Percentiles rank a stretch among this genome's conserved stretches.
phyloP scores from a whole-genome alignment of 805 yeast species.

The Candida chilensis region DNA sequence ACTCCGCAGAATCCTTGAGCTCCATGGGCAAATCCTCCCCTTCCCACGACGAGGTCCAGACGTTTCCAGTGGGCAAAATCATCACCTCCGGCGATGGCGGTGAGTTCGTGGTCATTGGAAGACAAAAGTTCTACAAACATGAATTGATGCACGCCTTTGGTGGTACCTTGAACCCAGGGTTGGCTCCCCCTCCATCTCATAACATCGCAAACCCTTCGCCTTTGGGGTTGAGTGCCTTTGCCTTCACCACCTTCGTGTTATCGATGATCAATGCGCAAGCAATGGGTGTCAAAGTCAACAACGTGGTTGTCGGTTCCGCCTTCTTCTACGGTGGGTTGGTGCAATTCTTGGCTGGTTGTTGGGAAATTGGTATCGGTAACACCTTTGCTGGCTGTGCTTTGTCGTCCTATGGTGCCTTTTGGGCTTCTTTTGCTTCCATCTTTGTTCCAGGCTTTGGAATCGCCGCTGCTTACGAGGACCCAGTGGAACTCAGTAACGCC shows the following conservation, averaged over 20 bases:
- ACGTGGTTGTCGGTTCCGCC: conserved; percentile 57
- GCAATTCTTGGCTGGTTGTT: conserved; percentile 65
- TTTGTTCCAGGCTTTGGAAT: conserved; percentile 20
- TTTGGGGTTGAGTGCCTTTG: conserved; percentile 64
- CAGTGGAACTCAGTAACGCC: conserved; percentile 13
- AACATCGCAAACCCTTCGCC: conserved; percentile 67
- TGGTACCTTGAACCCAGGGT: conserved; percentile 23
- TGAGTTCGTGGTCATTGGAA: conserved; percentile 22
- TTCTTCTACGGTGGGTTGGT: conserved; percentile 68
- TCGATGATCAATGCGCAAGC: conserved; percentile 57
- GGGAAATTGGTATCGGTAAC: conserved; percentile 69
- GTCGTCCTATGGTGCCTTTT: conserved; percentile 34
- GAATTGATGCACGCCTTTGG: conserved; percentile 29
- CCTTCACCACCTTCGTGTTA: conserved; percentile 57
- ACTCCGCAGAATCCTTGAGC: no score
- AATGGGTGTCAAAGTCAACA: conserved; percentile 54
- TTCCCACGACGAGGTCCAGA: not conserved
- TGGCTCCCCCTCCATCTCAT: conserved; percentile 18
- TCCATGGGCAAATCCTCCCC: no score
- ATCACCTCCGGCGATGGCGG: conserved; percentile 17
- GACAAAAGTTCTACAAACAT: conserved; percentile 16
- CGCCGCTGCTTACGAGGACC: conserved; percentile 11
- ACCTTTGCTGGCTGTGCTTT: conserved; percentile 67
- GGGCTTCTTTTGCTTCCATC: conserved; percentile 24
- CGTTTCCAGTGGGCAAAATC: conserved; percentile 8